Percentiles rank a stretch among this genome's conserved stretches.
Conservation (phyloP, 129 eudicot genomes). For the Ambrosia trifida region DNA sequence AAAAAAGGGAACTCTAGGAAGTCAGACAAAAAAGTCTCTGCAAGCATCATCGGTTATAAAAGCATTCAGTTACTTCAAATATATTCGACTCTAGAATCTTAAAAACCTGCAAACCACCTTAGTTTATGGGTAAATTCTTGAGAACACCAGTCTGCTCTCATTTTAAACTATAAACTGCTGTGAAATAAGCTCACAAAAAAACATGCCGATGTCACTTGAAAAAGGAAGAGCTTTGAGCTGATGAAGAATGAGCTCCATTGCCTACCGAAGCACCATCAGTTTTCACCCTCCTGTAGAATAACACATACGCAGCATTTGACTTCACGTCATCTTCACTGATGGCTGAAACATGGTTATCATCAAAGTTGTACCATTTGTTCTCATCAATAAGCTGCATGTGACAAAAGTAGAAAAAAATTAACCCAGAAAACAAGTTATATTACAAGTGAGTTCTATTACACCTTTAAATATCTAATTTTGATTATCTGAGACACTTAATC, state of each 20-base stretch:
- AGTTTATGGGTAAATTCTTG: slow-evolving; percentile 16
- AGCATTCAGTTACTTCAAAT: background rate
- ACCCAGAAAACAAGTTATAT: background rate
- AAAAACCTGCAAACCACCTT: slow-evolving; percentile 9
- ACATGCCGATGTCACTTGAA: slow-evolving; percentile 10
- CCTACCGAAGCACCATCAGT: slow-evolving; percentile 38
- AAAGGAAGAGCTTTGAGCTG: slow-evolving; percentile 27
- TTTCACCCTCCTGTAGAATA: slow-evolving; percentile 74
- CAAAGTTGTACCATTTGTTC: slow-evolving; percentile 86
- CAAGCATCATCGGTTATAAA: background rate
- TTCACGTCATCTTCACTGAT: slow-evolving; percentile 69
- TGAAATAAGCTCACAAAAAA: background rate
- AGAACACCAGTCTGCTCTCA: slow-evolving; percentile 19
- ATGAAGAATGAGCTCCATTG: slow-evolving; percentile 44
- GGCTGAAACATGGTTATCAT: slow-evolving; percentile 64
- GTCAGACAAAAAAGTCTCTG: slow-evolving; percentile 10
- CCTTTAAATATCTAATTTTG: background rate
- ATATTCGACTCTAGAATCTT: slow-evolving; percentile 3
- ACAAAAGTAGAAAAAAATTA: slow-evolving; percentile 11
- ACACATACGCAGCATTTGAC: slow-evolving; percentile 79
- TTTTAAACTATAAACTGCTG: slow-evolving; percentile 7
- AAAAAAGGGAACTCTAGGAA: background rate
- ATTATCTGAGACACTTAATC: background rate
- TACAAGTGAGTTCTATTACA: slow-evolving; percentile 1
- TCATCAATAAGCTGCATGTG: slow-evolving; percentile 68